Evolutionary conservation across 2,329 filamentous ascomycete genomes (phyloP), one percentile per base, ranked within the genome.

Genomic region (Apiospora malaysiana): DNA sequence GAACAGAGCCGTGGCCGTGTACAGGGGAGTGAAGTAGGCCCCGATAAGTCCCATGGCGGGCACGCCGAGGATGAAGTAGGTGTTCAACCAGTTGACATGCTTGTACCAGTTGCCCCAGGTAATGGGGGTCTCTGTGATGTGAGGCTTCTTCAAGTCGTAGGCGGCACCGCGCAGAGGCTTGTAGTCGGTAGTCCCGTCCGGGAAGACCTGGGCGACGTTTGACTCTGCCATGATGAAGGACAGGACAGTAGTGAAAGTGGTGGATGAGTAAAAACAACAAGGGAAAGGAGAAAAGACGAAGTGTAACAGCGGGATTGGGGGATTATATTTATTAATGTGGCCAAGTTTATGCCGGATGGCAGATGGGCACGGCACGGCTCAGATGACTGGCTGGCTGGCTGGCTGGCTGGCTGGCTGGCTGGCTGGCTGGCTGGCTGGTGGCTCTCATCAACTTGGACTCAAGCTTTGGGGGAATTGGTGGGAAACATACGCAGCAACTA

Each of bases 81-180:
- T 91, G 82, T 97, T 97, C 75, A 97, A 88, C 94, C 94, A 97
- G 88, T 97, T 94, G 86, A 97, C 88, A 80, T 97, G 94, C 85
- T 95, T 92, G 84, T 94, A 91, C 93, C 93, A 96, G 86, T 97
- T 97, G 78, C 87, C 85, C 82, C 86, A 88, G 72, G 93, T 97
- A 77, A 97, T 91, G 71, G 93, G 92, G 74, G 89, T 89, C 74
- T 97, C 94, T 74, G 93, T 90, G 83, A 97, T 96, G 83, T 97
- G 94, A 78, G 92, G 88, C 85, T 97, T 97, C 85, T 91, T 85
- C 71, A 81, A 59, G 72, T 90, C 88, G 75, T 83, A 82, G 75
- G 82, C 82, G 79, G 76, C 74, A 42, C 73, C 77, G 67, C 86
- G 85, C 66, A 85, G 81, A 72, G 86, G 86, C 76, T 86, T 83